phyloP scores from a whole-genome alignment of 768 basidiomycete species.

The Pleurotus cornucopiae region DNA sequence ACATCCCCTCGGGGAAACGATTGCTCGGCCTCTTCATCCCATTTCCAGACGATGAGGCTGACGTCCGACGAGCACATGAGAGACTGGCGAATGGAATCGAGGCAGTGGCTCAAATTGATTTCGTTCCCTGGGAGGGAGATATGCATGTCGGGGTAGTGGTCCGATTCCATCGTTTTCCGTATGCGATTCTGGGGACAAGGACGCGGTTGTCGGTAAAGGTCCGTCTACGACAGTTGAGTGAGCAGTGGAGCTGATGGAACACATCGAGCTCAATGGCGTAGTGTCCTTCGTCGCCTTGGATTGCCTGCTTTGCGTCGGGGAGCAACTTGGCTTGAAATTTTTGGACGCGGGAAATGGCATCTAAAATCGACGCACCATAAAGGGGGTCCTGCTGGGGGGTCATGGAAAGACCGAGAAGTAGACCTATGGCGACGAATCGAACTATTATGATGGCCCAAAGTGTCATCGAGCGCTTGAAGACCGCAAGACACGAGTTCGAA shows the following conservation, averaged over 20 bases:
- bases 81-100: slow-evolving; percentile 17
- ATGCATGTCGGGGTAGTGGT: slow-evolving; percentile 12
- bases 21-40: slow-evolving; percentile 9
- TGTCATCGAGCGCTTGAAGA: too few relatives aligned
- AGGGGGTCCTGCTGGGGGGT: too few relatives aligned
- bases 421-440: too few relatives aligned
- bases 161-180: slow-evolving; percentile 11
- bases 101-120: slow-evolving; percentile 17
- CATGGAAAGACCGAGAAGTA: too few relatives aligned
- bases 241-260: slow-evolving; percentile 23
- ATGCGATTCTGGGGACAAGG: slow-evolving; percentile 13
- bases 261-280: slow-evolving; percentile 17
- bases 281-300: slow-evolving; percentile 17
- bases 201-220: too few relatives aligned
- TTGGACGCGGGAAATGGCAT: slow-evolving; percentile 15
- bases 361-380: not conserved
- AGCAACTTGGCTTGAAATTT: slow-evolving; percentile 14
- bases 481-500: too few relatives aligned
- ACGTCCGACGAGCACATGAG: slow-evolving; percentile 19
- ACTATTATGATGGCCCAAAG: too few relatives aligned
- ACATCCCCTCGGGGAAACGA: not conserved
- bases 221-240: not conserved
- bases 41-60: slow-evolving; percentile 18
- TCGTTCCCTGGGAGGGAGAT: slow-evolving; percentile 2
- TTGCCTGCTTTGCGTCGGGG: slow-evolving; percentile 15